Evolutionary conservation across 441 rosid genomes (phyloP), one percentile per base, ranked within the genome.

Genomic region (Gossypium schwendimanii): DNA sequence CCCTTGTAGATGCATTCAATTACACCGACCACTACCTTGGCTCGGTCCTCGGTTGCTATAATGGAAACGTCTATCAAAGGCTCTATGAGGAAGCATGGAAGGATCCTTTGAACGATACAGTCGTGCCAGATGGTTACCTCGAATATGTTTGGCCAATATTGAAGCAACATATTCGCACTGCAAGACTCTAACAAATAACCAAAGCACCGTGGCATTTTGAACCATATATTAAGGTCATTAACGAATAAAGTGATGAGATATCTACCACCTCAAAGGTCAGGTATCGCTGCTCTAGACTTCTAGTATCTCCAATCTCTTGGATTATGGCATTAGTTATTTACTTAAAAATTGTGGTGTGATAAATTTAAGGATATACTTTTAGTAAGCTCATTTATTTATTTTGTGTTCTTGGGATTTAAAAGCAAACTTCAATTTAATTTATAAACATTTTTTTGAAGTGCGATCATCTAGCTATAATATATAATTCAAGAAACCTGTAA

Each of bases 11-110:
- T 68, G 88, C 98, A 11, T 94, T 89, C 77, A 89, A 89, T 55
- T 92, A 92, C 85, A 91, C 99, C 0, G 97, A 94, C 83, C 97
- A 92, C 78, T 89, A 67, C 83, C 89, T 94, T 20, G 82, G 87
- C 36, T 94, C 99, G 0, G 74, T 85, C 64, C 98, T 94, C 6
- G 98, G 98, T 6, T 79, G 98, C 55, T 94, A 84, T 8, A 98
- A 94, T 14, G 99, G 99, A 66, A 88, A 92, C n/a, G 97, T 91
- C 55, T 94, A 92, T 76, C 96, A 91, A 0, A 91, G 85, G 45
- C 90, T 94, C 1, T 87, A 88, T 0, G 96, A 92, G 77, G 96
- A 84, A 57, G 97, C 98, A 1, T 89, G 94, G 98, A 92, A 92
- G 83, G 97, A 92, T 77, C 98, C 98, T 66, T 79, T 92, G 66